Evolutionary conservation across 192 early-diverging fungal genomes (phyloP).

Genomic region (Bifiguratus adelaidae): DNA sequence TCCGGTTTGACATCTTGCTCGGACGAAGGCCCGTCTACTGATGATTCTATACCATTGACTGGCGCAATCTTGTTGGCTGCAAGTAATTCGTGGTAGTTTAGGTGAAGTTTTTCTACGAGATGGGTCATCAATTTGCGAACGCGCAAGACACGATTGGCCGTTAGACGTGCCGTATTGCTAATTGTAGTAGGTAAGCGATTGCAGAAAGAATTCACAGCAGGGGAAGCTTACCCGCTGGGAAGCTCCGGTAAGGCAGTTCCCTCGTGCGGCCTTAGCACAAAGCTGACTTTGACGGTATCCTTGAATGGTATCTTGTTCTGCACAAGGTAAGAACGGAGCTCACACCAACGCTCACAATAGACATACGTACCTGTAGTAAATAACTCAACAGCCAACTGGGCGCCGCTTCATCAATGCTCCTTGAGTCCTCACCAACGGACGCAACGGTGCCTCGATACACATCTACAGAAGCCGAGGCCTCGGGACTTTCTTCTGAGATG

Average conservation of each 20-base stretch:
- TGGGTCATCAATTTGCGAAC: slow-evolving; percentile 77
- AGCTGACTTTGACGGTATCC: slow-evolving; percentile 76
- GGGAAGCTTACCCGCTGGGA: slow-evolving; percentile 33
- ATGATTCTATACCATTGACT: not conserved
- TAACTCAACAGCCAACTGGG: slow-evolving; percentile 85
- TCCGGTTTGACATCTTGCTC: slow-evolving; percentile 24
- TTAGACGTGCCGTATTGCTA: slow-evolving; percentile 55
- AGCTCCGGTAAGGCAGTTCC: slow-evolving; percentile 39
- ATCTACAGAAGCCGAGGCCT: slow-evolving; percentile 60
- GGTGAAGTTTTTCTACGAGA: slow-evolving; percentile 68
- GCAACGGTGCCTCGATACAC: slow-evolving; percentile 59
- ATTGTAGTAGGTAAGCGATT: not conserved
- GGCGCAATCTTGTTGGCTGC: not conserved
- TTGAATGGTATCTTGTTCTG: slow-evolving; percentile 58
- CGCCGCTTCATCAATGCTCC: slow-evolving; percentile 52
- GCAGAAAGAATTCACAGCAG: not conserved
- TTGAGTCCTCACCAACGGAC: slow-evolving; percentile 28
- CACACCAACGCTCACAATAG: not conserved
- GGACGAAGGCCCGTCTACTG: not conserved
- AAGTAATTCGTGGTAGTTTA: slow-evolving; percentile 14
- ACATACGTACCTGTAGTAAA: slow-evolving; percentile 43
- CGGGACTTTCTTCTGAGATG: slow-evolving; percentile 65
- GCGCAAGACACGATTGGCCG: slow-evolving; percentile 82
- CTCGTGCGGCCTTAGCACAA: slow-evolving; percentile 61
- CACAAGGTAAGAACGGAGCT: not conserved